phyloP scores from a whole-genome alignment of 148 eudicot species.

The Vaccinium macrocarpon region DNA sequence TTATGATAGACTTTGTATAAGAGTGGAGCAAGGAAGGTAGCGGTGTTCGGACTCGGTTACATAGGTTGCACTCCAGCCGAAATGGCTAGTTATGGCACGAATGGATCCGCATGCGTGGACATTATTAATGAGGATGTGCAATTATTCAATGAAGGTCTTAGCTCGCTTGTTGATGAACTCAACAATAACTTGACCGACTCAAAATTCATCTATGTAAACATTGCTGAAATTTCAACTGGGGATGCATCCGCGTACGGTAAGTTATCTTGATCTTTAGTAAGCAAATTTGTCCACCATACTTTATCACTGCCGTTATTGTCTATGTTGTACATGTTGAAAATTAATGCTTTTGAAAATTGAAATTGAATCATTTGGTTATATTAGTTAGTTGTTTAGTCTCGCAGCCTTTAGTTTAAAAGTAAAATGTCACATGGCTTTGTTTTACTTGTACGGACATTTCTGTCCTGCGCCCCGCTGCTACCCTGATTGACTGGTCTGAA shows the following conservation, averaged over 20 bases:
- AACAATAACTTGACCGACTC: conserved; percentile 29
- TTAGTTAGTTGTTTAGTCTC: too few relatives aligned
- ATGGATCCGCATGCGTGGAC: conserved; percentile 26
- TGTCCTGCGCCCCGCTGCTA: neutral
- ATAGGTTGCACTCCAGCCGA: conserved; percentile 50
- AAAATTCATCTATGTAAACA: conserved; percentile 41
- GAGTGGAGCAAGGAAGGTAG: conserved; percentile 56
- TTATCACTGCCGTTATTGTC: neutral
- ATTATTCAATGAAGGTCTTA: conserved; percentile 36
- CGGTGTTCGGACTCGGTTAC: conserved; percentile 41
- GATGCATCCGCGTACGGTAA: conserved; percentile 31
- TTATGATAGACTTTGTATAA: conserved; percentile 30
- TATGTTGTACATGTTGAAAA: neutral
- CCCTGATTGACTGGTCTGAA: neutral
- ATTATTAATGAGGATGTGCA: conserved; percentile 23
- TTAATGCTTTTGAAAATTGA: too few relatives aligned
- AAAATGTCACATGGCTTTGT: neutral
- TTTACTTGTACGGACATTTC: neutral
- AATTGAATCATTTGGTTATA: too few relatives aligned
- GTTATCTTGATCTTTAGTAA: neutral
- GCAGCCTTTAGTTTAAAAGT: neutral
- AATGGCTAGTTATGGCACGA: neutral
- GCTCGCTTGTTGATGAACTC: conserved; percentile 26
- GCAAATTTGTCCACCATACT: neutral
- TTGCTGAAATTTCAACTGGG: conserved; percentile 28